Conservation (phyloP, 345 rosid species). For the Moricandia moricandioides region DNA sequence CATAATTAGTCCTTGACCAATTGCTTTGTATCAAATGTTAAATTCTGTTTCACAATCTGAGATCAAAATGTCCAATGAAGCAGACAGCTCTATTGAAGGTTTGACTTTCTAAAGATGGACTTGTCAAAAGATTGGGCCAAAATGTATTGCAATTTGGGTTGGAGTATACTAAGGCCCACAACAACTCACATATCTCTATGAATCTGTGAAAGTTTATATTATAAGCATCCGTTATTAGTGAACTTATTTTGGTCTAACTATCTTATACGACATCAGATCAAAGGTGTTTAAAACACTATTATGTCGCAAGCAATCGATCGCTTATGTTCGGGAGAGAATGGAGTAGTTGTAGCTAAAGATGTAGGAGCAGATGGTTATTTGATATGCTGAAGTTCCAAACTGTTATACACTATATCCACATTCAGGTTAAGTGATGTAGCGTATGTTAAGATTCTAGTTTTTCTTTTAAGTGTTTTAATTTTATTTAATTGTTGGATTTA, state of each 20-base stretch:
- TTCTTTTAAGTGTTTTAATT: too few relatives aligned
- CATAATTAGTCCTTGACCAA: not conserved
- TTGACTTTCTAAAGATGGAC: not conserved
- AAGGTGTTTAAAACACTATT: not conserved
- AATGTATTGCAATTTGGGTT: too few relatives aligned
- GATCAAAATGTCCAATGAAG: not conserved
- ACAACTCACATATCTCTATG: not conserved
- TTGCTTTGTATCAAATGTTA: too few relatives aligned
- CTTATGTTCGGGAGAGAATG: constrained; percentile 59
- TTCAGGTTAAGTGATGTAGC: too few relatives aligned
- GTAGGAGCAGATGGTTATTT: constrained; percentile 40
- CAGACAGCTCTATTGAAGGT: not conserved
- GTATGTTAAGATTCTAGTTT: too few relatives aligned
- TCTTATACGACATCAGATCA: not conserved
- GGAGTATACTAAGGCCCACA: too few relatives aligned
- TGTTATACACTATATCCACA: constrained; percentile 37
- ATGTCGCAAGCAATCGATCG: constrained; percentile 62
- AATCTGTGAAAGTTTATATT: not conserved
- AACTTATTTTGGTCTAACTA: not conserved
- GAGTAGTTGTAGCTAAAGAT: constrained; percentile 57
- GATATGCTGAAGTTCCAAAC: constrained; percentile 59
- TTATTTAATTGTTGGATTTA: too few relatives aligned
- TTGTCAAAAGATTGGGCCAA: too few relatives aligned
- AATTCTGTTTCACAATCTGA: not conserved
- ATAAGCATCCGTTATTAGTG: not conserved